A percentile compares a stretch with the other conserved stretches of the same genome.
Evolutionary conservation across 164 flowering plant genomes (phyloP).

Genomic region (Piper longum): DNA sequence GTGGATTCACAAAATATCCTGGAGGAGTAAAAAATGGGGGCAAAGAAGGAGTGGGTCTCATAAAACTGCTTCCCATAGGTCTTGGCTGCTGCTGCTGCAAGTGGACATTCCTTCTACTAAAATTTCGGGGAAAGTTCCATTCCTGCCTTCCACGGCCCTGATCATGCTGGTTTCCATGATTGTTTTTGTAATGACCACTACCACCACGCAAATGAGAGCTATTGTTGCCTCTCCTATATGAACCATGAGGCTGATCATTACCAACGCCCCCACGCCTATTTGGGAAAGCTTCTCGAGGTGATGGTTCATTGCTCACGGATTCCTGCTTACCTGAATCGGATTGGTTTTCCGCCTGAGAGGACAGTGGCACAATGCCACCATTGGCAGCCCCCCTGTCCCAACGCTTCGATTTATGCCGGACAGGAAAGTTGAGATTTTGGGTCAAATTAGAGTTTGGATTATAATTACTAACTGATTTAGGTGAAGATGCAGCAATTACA

Average conservation of each 20-base stretch:
- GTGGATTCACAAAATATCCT: conserved; percentile 22
- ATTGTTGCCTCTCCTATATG: conserved; percentile 28
- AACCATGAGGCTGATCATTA: conserved; percentile 29
- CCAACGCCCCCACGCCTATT: conserved; percentile 16
- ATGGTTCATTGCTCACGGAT: conserved; percentile 17
- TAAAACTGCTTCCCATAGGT: conserved; percentile 21
- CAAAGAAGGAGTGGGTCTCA: conserved; percentile 15
- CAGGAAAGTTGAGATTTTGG: conserved; percentile 16
- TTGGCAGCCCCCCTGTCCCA: conserved; percentile 23
- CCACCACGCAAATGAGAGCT: conserved; percentile 5
- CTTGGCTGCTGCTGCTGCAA: conserved; percentile 36
- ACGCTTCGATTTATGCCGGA: conserved; percentile 41
- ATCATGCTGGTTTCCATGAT: conserved; percentile 55
- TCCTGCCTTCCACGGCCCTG: conserved; percentile 49
- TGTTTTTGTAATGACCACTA: conserved; percentile 26
- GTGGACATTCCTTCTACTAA: conserved; percentile 30
- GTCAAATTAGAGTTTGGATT: conserved; percentile 26
- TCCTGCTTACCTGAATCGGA: conserved; percentile 15
- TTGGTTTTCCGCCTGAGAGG: conserved; percentile 9
- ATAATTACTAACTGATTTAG: conserved; percentile 16
- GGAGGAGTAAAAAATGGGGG: conserved; percentile 25
- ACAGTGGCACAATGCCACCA: conserved; percentile 14
- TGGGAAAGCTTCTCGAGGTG: conserved; percentile 22
- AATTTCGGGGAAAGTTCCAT: conserved; percentile 32
- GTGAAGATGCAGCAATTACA: conserved; percentile 18